Percentiles rank a stretch among this genome's conserved stretches.
Evolutionary conservation across 768 basidiomycete genomes (phyloP).

Genomic region (Suillus spraguei): DNA sequence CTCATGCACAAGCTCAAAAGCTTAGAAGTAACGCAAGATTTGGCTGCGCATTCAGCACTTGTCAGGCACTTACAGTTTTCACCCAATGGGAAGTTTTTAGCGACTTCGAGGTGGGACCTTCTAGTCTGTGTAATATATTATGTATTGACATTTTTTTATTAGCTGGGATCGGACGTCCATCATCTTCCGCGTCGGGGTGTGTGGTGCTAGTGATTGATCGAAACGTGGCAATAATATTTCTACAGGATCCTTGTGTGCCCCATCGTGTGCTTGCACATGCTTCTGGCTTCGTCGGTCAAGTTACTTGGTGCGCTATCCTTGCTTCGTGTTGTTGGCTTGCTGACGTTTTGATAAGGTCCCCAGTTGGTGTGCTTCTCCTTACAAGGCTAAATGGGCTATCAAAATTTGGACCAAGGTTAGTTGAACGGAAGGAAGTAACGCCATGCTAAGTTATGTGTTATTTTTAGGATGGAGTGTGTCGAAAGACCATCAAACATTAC

Average conservation of each 20-base stretch:
- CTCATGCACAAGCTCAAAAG: conserved; percentile 58
- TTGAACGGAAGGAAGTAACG: too few species aligned
- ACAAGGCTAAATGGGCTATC: conserved; percentile 65
- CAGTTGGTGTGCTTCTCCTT: conserved; percentile 59
- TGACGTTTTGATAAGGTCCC: conserved; percentile 50
- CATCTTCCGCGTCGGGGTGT: conserved; percentile 66
- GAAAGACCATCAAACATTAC: conserved; percentile 61
- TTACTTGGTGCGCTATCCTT: conserved; percentile 57
- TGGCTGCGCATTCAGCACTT: conserved; percentile 65
- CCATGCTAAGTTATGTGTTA: not conserved
- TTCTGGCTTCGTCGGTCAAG: conserved; percentile 74
- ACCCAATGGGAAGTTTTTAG: conserved; percentile 72
- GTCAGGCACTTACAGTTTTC: conserved; percentile 78
- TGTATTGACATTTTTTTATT: conserved; percentile 3
- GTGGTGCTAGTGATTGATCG: conserved; percentile 20
- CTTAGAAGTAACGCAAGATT: conserved; percentile 58
- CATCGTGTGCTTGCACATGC: conserved; percentile 69
- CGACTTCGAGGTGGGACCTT: conserved; percentile 61
- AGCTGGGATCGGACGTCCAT: conserved; percentile 76
- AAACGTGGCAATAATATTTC: not conserved
- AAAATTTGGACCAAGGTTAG: conserved; percentile 74
- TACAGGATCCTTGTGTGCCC: conserved; percentile 57
- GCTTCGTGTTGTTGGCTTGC: not conserved
- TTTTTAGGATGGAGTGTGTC: conserved; percentile 66
- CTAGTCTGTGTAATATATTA: not conserved